Base-by-base conservation (phyloP, 1,284 basidiomycete species). In the Ganoderma boninense region DNA sequence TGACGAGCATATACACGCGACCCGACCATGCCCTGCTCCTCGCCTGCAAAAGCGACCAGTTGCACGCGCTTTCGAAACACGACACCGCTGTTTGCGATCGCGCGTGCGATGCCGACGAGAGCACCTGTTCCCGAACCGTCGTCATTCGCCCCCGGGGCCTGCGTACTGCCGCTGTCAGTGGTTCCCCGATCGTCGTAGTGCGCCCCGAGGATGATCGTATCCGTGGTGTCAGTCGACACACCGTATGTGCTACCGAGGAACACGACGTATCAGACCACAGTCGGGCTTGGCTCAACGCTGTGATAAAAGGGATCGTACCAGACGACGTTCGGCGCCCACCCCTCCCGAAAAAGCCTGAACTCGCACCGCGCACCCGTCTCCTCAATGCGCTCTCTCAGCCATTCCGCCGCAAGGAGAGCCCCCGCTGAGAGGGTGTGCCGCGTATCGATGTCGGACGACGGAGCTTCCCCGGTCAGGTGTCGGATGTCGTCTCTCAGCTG, bases 181-280 rank as follows among this genome's bases (percentile, higher is more conserved):
- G 92, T 92, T 13, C 95, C 95, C 42, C 95, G 90, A 62, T 91
- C 94, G 79, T 97, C 95, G 79, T 95, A 96, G 80, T 96, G 95
- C 1, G 90, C 94, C 67, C 92, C 92, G 63, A 96, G 82, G 64
- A 97, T 84, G 38, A 94, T 88, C 52, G 85, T 92, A 72, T 87
- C 83, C 57, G 83, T 87, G 0, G 87, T 89, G 44, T 88, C 81
- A 42, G 81, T 82, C 20, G 83, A 81, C 2, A 88, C 80, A 8
- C 82, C 54, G 76, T 92, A 94, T 59, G 85, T 85, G 77, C 92
- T 93, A 69, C 20, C 13, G n/a, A 26, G 4, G 1, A 11, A 54
- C 32, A 32, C 4, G 20, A 11, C 20, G 40, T 10, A 29, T 54
- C 46, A 35, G n/a, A 23, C 14, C 35, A 42, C 14, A 13, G 8